Base-by-base conservation (phyloP, 2,329 filamentous ascomycete genomes). In the Xylaria sp. region DNA sequence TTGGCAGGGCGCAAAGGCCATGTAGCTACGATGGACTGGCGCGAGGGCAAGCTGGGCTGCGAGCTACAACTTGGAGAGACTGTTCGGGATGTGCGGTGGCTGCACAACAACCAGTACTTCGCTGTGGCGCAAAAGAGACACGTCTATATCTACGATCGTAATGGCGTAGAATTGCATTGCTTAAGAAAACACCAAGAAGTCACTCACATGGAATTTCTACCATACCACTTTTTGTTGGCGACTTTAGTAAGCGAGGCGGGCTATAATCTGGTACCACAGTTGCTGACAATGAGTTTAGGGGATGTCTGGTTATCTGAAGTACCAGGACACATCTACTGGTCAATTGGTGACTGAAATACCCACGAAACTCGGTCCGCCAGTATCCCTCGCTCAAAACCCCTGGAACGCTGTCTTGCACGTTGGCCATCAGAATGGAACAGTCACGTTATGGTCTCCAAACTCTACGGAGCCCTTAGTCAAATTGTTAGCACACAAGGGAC, bases 401-500 rank as follows among this genome's bases (percentile, higher is more conserved):
- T 89, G 89, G 73, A 99, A 99, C 70, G 94, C 91, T 16, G 87
- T 99, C 53, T 78, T 97, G 44, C 92, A 97, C 66, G 85, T 92
- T 57, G 94, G 94, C 8, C 93, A 97, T 69, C 92, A 96, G 69
- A 97, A 97, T 68, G 94, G 94, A 52, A 90, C 91, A 2, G 92
- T 99, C 34, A 94, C 91, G 2, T 77, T 99, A 41, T 99, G 94
- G 94, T 97, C 93, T 2, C 94, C 94, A 2, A 99, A 96, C 73
- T 89, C 87, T 21, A 83, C 87, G 50, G 89, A 91, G 0, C 89
- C 94, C 0, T 81, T 97, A 7, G 93, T 97, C 45, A 97, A 97
- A 73, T 83, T 97, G 37, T 82, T 97, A 37, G 90, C 91, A 13
- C 93, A 99, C 74, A 84, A 85, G 52, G 94, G 94, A 4, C 94